Conservation (phyloP, 306 rosid genomes). For the Lathyrus tuberosus region DNA sequence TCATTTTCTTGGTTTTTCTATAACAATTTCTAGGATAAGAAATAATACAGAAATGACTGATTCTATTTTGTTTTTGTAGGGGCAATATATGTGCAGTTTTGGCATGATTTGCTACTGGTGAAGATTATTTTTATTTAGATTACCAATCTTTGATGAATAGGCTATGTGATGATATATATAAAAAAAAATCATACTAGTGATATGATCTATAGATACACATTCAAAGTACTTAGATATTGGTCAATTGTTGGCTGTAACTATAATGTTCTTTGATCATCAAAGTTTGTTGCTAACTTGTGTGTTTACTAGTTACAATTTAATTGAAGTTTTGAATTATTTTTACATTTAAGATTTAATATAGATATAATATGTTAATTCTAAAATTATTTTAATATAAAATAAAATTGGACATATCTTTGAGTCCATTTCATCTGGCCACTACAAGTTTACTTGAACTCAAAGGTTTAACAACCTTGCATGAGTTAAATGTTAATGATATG, state of each 20-base stretch:
- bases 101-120: neutral
- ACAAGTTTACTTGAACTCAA: no score
- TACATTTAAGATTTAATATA: no score
- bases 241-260: neutral
- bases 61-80: constrained; percentile 5
- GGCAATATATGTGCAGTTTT: neutral
- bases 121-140: constrained; percentile 6
- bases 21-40: no score
- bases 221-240: neutral
- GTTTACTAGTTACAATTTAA: neutral
- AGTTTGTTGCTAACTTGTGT: neutral
- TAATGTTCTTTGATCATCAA: neutral
- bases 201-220: neutral
- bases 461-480: no score
- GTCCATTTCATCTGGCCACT: no score
- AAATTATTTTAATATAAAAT: no score
- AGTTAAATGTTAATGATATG: neutral
- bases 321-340: no score
- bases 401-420: no score
- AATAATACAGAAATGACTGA: neutral
- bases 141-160: neutral
- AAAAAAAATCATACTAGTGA: neutral
- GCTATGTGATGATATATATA: neutral
- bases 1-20: no score
- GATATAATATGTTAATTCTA: no score